phyloP scores from a whole-genome alignment of 306 rosid genomes.

The Dryas drummondii region DNA sequence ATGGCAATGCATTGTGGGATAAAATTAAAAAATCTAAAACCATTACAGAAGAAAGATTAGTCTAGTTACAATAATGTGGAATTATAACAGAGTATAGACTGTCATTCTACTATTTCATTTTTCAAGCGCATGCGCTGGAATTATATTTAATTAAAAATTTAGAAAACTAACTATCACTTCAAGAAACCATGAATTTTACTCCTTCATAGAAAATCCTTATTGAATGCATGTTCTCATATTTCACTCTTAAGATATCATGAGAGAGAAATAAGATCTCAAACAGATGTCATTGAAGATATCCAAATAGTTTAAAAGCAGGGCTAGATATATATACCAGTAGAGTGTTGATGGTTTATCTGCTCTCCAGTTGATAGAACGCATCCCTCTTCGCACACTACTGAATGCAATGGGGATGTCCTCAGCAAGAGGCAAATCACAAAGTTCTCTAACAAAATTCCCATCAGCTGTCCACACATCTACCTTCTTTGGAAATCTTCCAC shows the following conservation, averaged over 20 bases:
- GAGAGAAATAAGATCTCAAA: background rate
- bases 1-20: background rate
- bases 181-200: background rate
- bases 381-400: slow-evolving; percentile 91
- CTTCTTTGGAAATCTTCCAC: slow-evolving; percentile 94
- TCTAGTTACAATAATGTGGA: background rate
- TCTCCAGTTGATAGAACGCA: slow-evolving; percentile 96
- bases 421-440: slow-evolving; percentile 92
- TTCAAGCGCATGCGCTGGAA: background rate
- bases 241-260: background rate
- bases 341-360: slow-evolving; percentile 81
- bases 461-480: slow-evolving; percentile 80
- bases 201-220: background rate
- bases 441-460: slow-evolving; percentile 72
- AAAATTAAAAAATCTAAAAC: background rate
- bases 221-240: background rate
- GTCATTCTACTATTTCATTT: background rate
- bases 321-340: slow-evolving; percentile 56
- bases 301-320: slow-evolving; percentile 2
- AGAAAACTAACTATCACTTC: background rate
- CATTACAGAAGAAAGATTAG: background rate
- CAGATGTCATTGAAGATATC: background rate
- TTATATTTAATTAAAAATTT: background rate
- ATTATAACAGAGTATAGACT: background rate
- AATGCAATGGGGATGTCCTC: slow-evolving; percentile 90